These are phyloP conservation scores for Triticum aestivum DNA, from an alignment of 176 grass and related monocot species.

Conservation along the genomic window DNA sequence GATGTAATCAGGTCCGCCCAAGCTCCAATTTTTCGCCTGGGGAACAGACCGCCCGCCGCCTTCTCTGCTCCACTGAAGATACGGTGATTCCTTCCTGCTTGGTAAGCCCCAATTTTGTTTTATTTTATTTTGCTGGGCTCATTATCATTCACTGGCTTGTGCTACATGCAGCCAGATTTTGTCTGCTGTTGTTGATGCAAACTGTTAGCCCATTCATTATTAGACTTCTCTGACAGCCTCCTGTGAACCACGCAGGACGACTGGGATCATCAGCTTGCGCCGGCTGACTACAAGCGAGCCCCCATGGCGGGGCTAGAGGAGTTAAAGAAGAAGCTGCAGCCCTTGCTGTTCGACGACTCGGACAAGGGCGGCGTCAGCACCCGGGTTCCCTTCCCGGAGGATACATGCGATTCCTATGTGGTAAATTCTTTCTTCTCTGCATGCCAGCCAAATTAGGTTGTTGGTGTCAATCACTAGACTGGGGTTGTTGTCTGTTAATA, in stretches of 20 bases:
- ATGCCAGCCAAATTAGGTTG: background rate
- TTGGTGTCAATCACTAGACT: background rate
- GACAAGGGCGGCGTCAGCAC: slow-evolving; percentile 39
- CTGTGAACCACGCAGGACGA: too few relatives aligned
- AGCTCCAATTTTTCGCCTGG: background rate
- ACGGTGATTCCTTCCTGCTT: background rate
- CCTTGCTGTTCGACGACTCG: slow-evolving; percentile 63
- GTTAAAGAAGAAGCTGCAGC: slow-evolving; percentile 82
- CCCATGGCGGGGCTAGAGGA: slow-evolving; percentile 86
- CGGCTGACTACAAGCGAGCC: too few relatives aligned
- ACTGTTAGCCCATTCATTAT: too few relatives aligned
- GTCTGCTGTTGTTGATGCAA: too few relatives aligned
- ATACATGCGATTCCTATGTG: slow-evolving; percentile 62
- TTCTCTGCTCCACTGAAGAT: background rate
- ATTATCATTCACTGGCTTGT: too few relatives aligned
- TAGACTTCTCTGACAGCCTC: background rate
- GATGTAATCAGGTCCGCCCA: background rate
- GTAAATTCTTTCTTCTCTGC: slow-evolving; percentile 30
- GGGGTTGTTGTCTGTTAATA: background rate
- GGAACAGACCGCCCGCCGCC: background rate
- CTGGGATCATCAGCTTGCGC: too few relatives aligned
- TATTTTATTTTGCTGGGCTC: too few relatives aligned
- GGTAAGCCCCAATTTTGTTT: background rate
- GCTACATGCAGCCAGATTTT: too few relatives aligned
- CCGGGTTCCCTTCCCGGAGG: slow-evolving; percentile 39